Percentiles rank a stretch among this genome's conserved stretches.
These are phyloP conservation scores for Kalmusia sp. DNA, from an alignment of 2,329 filamentous ascomycete species.

Conservation along the genomic window DNA sequence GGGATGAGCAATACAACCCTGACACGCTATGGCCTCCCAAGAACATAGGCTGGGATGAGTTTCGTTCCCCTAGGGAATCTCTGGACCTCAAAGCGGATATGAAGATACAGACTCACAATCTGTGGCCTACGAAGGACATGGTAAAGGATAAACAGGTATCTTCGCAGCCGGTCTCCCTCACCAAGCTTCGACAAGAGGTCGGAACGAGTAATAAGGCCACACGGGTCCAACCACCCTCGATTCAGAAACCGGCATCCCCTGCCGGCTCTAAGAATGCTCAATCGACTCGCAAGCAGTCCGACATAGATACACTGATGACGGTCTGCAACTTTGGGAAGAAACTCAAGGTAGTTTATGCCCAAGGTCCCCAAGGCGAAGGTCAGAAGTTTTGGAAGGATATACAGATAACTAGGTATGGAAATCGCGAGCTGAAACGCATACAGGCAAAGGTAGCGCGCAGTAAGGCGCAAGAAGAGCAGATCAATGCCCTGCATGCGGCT, in stretches of 20 bases:
- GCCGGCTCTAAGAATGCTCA: background rate
- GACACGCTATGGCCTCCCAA: background rate
- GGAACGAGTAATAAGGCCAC: background rate
- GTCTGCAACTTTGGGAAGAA: background rate
- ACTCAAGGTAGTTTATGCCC: conserved; percentile 20
- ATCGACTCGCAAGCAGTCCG: background rate
- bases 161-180: background rate
- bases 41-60: background rate
- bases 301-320: background rate
- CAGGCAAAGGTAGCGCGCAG: background rate
- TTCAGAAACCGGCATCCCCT: background rate
- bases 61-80: background rate
- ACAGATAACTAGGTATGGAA: conserved; percentile 16
- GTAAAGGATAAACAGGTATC: no score
- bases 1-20: background rate
- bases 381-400: conserved; percentile 29
- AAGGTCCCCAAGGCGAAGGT: conserved; percentile 35
- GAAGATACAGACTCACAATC: background rate
- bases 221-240: background rate
- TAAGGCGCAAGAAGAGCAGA: background rate
- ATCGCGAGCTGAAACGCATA: background rate
- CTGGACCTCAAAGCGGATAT: background rate
- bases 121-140: background rate
- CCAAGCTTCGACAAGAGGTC: background rate
- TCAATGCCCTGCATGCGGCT: background rate